phyloP scores from a whole-genome alignment of 192 early-diverging fungal genomes.

The Coemansia sp. region DNA sequence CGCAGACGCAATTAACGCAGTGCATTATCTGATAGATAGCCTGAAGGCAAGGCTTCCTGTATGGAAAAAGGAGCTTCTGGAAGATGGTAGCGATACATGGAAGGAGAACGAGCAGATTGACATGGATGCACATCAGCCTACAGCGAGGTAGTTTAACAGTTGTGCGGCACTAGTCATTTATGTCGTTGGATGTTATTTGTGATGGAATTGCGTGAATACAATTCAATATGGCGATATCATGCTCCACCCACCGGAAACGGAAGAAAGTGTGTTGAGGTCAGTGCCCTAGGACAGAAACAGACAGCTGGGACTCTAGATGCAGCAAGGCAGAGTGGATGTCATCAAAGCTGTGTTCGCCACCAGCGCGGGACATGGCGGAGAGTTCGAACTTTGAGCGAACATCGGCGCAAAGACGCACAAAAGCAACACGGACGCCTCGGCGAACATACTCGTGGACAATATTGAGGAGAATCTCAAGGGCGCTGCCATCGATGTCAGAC shows the following conservation, averaged over 20 bases:
- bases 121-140: conserved; percentile 14
- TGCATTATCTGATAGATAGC: conserved; percentile 83
- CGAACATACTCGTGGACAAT: conserved; percentile 85
- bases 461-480: conserved; percentile 82
- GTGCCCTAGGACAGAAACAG: conserved; percentile 4
- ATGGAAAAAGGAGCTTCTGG: conserved; percentile 93
- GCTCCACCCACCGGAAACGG: too few species aligned
- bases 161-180: too few species aligned
- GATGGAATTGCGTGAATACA: not conserved
- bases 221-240: not conserved
- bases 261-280: not conserved
- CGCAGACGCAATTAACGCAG: conserved; percentile 70
- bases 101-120: conserved; percentile 60
- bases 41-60: conserved; percentile 86
- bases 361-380: conserved; percentile 66
- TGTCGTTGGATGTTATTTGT: too few species aligned
- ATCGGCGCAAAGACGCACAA: conserved; percentile 81
- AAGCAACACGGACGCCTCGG: conserved; percentile 83
- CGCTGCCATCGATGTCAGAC: conserved; percentile 89
- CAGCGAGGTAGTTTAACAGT: not conserved
- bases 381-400: conserved; percentile 72
- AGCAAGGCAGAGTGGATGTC: conserved; percentile 65
- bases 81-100: conserved; percentile 74
- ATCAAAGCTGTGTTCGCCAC: conserved; percentile 68
- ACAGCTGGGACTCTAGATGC: conserved; percentile 52